These are phyloP conservation scores for Salix viminalis DNA, from an alignment of 345 rosid genomes.

Conservation along the genomic window DNA sequence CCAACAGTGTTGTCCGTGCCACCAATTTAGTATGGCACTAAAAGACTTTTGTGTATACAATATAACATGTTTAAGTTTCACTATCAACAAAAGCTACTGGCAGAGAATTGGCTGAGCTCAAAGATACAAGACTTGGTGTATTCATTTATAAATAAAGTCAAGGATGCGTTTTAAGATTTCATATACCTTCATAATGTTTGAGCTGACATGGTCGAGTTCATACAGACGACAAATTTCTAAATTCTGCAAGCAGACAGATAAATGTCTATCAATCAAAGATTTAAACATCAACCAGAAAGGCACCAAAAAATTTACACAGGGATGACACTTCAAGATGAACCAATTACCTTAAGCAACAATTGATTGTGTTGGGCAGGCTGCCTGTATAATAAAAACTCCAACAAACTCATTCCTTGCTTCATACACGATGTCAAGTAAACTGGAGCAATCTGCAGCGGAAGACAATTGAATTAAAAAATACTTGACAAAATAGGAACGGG, in stretches of 20 bases:
- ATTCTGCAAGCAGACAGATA: slow-evolving; percentile 42
- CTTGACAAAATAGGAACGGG: neutral
- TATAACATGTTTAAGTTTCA: neutral
- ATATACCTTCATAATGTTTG: slow-evolving; percentile 81
- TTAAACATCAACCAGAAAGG: no score
- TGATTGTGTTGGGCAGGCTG: slow-evolving; percentile 68
- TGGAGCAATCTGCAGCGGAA: slow-evolving; percentile 71
- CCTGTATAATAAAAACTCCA: slow-evolving; percentile 67
- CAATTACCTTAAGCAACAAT: slow-evolving; percentile 66
- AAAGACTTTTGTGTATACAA: neutral
- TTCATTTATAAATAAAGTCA: neutral
- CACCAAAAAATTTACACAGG: slow-evolving; percentile 1
- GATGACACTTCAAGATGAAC: slow-evolving; percentile 1
- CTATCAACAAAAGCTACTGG: no score
- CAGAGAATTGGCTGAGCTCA: neutral
- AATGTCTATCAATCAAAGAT: neutral
- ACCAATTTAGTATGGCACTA: neutral
- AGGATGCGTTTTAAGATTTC: slow-evolving; percentile 1
- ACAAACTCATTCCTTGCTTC: slow-evolving; percentile 79
- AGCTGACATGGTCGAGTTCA: slow-evolving; percentile 59
- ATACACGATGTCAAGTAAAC: slow-evolving; percentile 77
- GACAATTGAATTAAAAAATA: neutral
- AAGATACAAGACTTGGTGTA: neutral
- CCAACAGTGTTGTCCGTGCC: no score
- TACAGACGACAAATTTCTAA: slow-evolving; percentile 86